Evolutionary conservation across 225 moss, liverwort and hornwort species (phyloP).

Genomic region (Bryoerythrophyllum caledonicum): DNA sequence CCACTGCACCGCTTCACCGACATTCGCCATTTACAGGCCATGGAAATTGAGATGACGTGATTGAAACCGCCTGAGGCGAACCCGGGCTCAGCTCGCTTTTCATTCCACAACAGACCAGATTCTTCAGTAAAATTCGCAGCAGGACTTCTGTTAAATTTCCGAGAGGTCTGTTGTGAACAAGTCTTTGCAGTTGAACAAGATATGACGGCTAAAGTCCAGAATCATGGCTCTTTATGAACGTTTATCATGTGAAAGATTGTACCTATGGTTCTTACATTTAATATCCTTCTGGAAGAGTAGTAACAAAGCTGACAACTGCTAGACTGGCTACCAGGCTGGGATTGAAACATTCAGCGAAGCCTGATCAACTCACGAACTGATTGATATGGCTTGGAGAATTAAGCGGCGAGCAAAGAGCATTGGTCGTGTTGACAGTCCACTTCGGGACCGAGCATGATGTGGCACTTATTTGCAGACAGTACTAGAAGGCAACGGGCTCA

Average conservation of each 20-base stretch:
- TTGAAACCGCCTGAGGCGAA: background rate
- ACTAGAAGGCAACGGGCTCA: background rate
- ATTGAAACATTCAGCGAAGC: constrained; percentile 12
- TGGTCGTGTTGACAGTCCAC: background rate
- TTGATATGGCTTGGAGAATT: background rate
- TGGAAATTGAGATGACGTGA: background rate
- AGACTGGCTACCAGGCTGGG: background rate
- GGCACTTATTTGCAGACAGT: background rate
- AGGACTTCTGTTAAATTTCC: background rate
- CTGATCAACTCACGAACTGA: background rate
- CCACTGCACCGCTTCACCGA: constrained; percentile 3
- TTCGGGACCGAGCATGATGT: background rate
- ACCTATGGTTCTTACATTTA: background rate
- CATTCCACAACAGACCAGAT: background rate
- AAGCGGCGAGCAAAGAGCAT: background rate
- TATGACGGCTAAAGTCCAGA: constrained; percentile 4
- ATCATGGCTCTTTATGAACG: background rate
- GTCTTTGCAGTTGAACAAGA: background rate
- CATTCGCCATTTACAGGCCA: too few species aligned
- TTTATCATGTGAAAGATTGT: background rate
- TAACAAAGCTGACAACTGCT: background rate
- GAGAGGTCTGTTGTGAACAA: too few species aligned
- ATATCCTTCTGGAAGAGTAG: background rate
- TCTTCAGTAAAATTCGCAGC: background rate
- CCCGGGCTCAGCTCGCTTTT: background rate